A percentile compares a stretch with the other conserved stretches of the same genome.
phyloP scores from a whole-genome alignment of 768 basidiomycete genomes.

The Rhizopogon rudus region DNA sequence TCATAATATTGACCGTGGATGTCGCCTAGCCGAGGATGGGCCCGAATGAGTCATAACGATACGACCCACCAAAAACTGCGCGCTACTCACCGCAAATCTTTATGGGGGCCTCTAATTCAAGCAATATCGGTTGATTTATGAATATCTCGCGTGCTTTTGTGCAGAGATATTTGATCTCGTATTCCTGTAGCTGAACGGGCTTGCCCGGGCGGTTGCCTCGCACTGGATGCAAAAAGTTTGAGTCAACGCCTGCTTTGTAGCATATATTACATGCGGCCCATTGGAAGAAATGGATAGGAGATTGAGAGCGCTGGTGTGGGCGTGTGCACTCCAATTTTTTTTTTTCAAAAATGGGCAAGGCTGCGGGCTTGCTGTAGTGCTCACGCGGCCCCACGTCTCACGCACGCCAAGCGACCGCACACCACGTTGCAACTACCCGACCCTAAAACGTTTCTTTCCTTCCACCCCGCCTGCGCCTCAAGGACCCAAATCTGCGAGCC shows the following conservation, averaged over 20 bases:
- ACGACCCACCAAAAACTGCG: constrained; percentile 12
- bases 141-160: constrained; percentile 99
- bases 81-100: constrained; percentile 91
- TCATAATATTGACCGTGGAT: constrained; percentile 99
- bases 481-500: not conserved
- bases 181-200: constrained; percentile 95
- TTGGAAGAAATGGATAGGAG: not conserved
- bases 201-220: constrained; percentile 98
- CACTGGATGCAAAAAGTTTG: constrained; percentile 46
- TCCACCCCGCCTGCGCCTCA: not conserved
- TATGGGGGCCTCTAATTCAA: constrained; percentile 98
- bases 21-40: constrained; percentile 58
- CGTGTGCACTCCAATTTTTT: constrained; percentile 5
- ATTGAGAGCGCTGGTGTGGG: not conserved
- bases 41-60: constrained; percentile 19
- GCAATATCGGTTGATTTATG: constrained; percentile 96
- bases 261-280: not conserved
- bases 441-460: not conserved
- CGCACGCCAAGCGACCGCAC: not conserved
- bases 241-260: not conserved
- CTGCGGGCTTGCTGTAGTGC: not conserved
- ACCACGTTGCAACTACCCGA: not conserved
- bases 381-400: constrained; percentile 1
- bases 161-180: constrained; percentile 99
- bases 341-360: constrained; percentile 1